phyloP scores from a whole-genome alignment of 2,329 filamentous ascomycete species.

The Malbranchea zuffiana region DNA sequence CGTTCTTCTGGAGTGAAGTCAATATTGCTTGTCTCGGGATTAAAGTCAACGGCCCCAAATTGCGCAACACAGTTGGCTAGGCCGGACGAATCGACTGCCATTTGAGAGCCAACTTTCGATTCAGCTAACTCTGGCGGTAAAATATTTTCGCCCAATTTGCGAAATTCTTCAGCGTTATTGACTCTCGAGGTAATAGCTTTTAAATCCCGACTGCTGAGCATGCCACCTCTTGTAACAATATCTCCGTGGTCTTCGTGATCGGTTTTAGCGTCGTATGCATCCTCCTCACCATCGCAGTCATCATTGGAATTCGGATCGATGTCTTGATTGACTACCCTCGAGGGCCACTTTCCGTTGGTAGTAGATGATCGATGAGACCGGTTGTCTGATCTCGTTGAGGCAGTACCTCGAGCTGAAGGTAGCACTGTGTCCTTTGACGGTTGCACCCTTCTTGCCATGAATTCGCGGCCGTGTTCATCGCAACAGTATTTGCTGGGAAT shows the following conservation, averaged over 20 bases:
- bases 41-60: constrained; percentile 7
- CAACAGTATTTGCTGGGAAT: constrained; percentile 40
- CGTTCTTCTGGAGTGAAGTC: constrained; percentile 16
- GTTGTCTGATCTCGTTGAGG: not conserved
- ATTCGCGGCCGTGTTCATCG: constrained; percentile 39
- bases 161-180: constrained; percentile 32
- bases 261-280: constrained; percentile 16
- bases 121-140: constrained; percentile 23
- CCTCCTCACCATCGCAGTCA: constrained; percentile 22
- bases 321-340: constrained; percentile 18
- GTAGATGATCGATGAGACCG: constrained; percentile 4
- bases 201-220: constrained; percentile 33
- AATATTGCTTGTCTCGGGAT: constrained; percentile 11
- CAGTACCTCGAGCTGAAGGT: constrained; percentile 12
- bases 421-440: not conserved
- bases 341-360: constrained; percentile 14
- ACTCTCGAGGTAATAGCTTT: constrained; percentile 31
- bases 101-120: constrained; percentile 14
- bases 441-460: constrained; percentile 29
- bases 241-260: constrained; percentile 17
- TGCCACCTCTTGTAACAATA: constrained; percentile 27
- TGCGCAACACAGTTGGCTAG: constrained; percentile 1
- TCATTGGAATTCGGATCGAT: constrained; percentile 19
- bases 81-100: constrained; percentile 1
- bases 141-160: constrained; percentile 31